Conservation (phyloP, 73 alveolate species). For the Tetrahymena elliotti region DNA sequence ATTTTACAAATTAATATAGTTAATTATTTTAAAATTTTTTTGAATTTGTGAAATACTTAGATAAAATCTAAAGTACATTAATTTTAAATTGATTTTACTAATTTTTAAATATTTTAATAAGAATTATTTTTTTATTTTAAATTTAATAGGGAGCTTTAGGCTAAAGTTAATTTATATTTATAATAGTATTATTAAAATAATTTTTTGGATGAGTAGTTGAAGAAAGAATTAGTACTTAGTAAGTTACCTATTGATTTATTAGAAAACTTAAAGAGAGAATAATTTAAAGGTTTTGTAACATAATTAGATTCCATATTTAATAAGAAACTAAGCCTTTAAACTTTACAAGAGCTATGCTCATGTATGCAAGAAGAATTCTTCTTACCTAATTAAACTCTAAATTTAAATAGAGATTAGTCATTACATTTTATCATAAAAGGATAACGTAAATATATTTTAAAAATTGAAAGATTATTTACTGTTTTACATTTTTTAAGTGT, state of each 20-base stretch:
- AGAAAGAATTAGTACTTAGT: background rate
- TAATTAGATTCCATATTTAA: too few species aligned
- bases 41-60: too few species aligned
- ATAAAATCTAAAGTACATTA: too few species aligned
- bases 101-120: too few species aligned
- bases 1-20: too few species aligned
- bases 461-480: too few species aligned
- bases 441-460: background rate
- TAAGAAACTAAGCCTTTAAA: background rate
- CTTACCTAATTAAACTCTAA: background rate
- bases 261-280: background rate
- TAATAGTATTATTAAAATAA: too few species aligned
- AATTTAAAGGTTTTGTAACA: background rate
- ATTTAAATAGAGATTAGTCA: background rate
- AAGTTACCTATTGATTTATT: background rate
- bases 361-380: background rate
- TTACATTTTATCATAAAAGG: background rate
- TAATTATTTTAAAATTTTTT: too few species aligned
- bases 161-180: background rate
- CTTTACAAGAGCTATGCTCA: background rate
- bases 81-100: too few species aligned
- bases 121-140: background rate
- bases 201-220: background rate
- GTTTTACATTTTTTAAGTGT: background rate
- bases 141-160: background rate